Evolutionary conservation across 768 basidiomycete genomes (phyloP).

Genomic region (Russula dissimulans): DNA sequence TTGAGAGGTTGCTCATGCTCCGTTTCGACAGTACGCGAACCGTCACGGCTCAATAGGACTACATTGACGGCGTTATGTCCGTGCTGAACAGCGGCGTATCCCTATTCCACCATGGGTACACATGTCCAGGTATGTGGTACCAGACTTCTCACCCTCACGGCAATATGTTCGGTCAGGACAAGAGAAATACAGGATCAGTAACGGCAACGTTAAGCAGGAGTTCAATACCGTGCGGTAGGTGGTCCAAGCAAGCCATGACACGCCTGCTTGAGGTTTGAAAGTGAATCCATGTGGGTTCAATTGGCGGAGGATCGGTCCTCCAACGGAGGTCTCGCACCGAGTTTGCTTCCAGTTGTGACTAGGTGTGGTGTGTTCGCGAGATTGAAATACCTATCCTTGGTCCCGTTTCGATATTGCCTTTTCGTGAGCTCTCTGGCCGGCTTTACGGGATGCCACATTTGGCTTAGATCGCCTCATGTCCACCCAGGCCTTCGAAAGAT

Average conservation of each 20-base stretch:
- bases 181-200: too few species aligned
- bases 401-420: not conserved
- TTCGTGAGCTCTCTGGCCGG: not conserved
- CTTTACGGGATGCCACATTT: not conserved
- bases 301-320: not conserved
- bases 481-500: not conserved
- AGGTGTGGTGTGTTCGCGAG: not conserved
- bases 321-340: not conserved
- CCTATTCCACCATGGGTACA: not conserved
- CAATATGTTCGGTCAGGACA: not conserved
- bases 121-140: too few species aligned
- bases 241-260: not conserved
- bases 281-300: not conserved
- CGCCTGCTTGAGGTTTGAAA: not conserved
- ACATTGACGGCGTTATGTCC: too few species aligned
- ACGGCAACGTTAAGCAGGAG: not conserved
- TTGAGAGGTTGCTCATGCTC: too few species aligned
- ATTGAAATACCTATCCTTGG: not conserved
- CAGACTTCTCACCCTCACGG: not conserved
- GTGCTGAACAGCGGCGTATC: too few species aligned
- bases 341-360: not conserved
- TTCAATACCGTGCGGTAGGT: not conserved
- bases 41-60: too few species aligned
- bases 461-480: not conserved
- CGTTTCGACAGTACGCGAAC: too few species aligned